phyloP scores from a whole-genome alignment of 2,329 filamentous ascomycete species.

The Colletotrichum sp. region DNA sequence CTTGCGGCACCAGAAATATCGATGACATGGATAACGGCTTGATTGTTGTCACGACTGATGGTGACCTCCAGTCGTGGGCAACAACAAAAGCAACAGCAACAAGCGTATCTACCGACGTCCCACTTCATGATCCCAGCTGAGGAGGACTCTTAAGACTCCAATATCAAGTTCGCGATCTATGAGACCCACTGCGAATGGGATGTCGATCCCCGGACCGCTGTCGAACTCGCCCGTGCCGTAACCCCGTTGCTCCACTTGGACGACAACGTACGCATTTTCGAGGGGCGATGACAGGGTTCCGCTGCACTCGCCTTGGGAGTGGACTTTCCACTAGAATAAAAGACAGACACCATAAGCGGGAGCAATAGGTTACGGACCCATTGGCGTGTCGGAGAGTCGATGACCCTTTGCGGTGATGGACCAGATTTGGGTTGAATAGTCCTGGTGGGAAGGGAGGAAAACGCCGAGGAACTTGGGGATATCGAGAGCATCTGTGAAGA shows the following conservation, averaged over 20 bases:
- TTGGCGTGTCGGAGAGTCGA: background rate
- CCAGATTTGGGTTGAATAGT: background rate
- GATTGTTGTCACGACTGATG: background rate
- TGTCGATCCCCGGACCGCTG: background rate
- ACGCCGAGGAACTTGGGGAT: background rate
- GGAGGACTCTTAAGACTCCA: background rate
- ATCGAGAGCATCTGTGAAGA: background rate
- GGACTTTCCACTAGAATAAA: background rate
- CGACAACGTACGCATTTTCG: background rate
- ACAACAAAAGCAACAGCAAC: background rate
- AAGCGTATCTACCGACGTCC: background rate
- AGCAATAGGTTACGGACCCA: background rate
- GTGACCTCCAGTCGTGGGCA: background rate
- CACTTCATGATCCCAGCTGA: background rate
- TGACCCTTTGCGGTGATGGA: background rate
- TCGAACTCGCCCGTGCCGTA: background rate
- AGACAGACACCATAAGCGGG: background rate
- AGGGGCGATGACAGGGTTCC: background rate
- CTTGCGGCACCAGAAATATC: background rate
- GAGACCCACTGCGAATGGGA: background rate
- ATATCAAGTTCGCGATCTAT: background rate
- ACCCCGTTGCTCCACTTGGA: background rate
- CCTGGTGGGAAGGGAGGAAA: background rate
- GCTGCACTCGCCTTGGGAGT: background rate
- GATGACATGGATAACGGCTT: background rate